phyloP scores from a whole-genome alignment of 108 stramenopile species.

The Cyclotella atomus region DNA sequence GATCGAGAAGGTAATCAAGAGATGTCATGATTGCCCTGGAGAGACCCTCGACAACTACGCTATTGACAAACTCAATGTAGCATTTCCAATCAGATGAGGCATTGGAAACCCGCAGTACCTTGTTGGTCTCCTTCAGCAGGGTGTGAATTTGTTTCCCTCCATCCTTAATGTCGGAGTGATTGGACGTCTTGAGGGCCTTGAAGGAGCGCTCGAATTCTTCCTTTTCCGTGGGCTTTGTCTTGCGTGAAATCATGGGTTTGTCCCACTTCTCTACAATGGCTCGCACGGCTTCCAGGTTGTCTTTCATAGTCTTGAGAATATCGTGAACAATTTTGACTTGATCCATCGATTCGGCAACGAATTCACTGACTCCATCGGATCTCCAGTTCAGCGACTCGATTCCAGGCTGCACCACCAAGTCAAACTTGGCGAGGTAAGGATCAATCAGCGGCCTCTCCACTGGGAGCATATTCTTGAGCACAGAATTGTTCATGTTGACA shows the following conservation, averaged over 20 bases:
- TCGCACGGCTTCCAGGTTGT: constrained; percentile 67
- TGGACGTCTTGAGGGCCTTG: constrained; percentile 47
- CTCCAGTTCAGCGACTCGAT: constrained; percentile 80
- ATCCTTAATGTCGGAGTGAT: constrained; percentile 77
- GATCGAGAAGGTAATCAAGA: constrained; percentile 70
- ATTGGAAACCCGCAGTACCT: constrained; percentile 67
- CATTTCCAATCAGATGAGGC: constrained; percentile 82
- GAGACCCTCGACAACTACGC: constrained; percentile 79
- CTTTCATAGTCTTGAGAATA: constrained; percentile 80
- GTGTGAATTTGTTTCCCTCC: constrained; percentile 78
- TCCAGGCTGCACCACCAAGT: constrained; percentile 66
- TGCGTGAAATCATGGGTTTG: constrained; percentile 77
- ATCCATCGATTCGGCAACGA: constrained; percentile 75
- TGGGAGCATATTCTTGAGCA: constrained; percentile 76
- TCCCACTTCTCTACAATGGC: constrained; percentile 61
- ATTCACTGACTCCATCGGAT: constrained; percentile 67
- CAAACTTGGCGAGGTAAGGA: constrained; percentile 82
- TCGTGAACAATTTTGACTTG: constrained; percentile 72
- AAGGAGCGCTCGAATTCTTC: constrained; percentile 83
- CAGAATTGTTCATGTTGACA: constrained; percentile 86
- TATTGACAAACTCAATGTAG: constrained; percentile 88
- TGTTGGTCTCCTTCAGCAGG: constrained; percentile 80
- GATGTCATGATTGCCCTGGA: constrained; percentile 67
- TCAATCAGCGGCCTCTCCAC: constrained; percentile 86
- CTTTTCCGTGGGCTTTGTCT: constrained; percentile 80